A percentile compares a stretch with the other conserved stretches of the same genome.
Conservation (phyloP, 306 rosid species). For the Cucurbita moschata region DNA sequence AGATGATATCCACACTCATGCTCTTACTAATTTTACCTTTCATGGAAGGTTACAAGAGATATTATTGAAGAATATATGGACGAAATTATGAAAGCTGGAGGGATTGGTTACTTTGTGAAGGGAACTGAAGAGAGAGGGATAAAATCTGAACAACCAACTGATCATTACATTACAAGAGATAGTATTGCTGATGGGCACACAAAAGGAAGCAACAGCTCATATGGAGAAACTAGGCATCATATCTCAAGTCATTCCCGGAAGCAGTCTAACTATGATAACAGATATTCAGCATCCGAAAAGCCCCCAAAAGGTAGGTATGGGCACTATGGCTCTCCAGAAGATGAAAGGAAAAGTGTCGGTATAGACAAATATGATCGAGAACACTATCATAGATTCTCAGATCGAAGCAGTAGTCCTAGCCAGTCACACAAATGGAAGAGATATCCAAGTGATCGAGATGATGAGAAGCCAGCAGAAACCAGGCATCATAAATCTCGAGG, state of each 20-base stretch:
- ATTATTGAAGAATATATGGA: conserved; percentile 74
- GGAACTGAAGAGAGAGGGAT: conserved; percentile 24
- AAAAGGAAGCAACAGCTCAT: conserved; percentile 18
- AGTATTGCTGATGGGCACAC: conserved; percentile 18
- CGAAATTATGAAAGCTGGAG: conserved; percentile 62
- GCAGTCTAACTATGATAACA: conserved; percentile 16
- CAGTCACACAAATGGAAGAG: conserved; percentile 16
- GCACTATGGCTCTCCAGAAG: conserved; percentile 21
- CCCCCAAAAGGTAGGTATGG: conserved; percentile 18
- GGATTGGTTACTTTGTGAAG: conserved; percentile 45
- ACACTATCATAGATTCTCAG: conserved; percentile 36
- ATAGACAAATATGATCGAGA: conserved; percentile 20
- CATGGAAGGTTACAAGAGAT: conserved; percentile 56
- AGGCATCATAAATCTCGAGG: conserved; percentile 11
- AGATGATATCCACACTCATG: neutral
- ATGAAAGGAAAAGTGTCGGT: conserved; percentile 11
- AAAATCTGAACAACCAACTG: conserved; percentile 21
- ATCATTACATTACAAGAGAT: conserved; percentile 12
- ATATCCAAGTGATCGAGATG: conserved; percentile 26
- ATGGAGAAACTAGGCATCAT: conserved; percentile 14
- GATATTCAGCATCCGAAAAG: conserved; percentile 16
- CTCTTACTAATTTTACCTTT: neutral
- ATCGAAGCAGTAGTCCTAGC: conserved; percentile 26
- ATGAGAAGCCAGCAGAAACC: conserved; percentile 9
- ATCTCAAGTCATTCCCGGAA: conserved; percentile 21